Conservation (phyloP, 805 yeast genomes). For the Wickerhamiella qilinensis region DNA sequence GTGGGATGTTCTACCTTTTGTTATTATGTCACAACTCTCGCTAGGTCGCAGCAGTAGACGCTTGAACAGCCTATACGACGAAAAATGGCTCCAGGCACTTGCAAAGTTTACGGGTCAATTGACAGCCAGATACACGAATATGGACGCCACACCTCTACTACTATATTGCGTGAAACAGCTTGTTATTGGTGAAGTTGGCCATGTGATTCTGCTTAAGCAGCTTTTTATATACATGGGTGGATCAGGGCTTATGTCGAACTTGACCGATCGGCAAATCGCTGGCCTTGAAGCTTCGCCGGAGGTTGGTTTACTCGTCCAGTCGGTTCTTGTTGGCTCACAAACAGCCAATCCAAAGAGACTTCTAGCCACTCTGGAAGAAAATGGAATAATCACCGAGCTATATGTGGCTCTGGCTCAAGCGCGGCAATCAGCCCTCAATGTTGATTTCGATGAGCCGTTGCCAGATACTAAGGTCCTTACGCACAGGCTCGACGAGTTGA, state of each 20-base stretch:
- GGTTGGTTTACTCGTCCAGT: slow-evolving; percentile 29
- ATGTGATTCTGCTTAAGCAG: slow-evolving; percentile 41
- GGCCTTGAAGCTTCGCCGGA: slow-evolving; percentile 32
- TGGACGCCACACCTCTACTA: slow-evolving; percentile 50
- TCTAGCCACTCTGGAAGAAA: slow-evolving; percentile 28
- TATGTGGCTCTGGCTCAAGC: background rate
- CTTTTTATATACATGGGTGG: slow-evolving; percentile 56
- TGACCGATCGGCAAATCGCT: slow-evolving; percentile 44
- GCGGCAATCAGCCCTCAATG: background rate
- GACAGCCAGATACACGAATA: slow-evolving; percentile 34
- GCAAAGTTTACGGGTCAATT: slow-evolving; percentile 65
- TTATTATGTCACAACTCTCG: slow-evolving; percentile 53
- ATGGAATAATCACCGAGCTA: slow-evolving; percentile 22
- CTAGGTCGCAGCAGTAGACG: slow-evolving; percentile 53
- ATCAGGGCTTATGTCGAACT: slow-evolving; percentile 44
- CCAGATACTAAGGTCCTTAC: slow-evolving; percentile 58
- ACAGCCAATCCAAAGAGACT: slow-evolving; percentile 21
- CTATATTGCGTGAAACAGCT: slow-evolving; percentile 45
- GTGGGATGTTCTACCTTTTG: slow-evolving; percentile 73
- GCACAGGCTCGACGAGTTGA: slow-evolving; percentile 54
- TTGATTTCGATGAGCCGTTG: slow-evolving; percentile 14
- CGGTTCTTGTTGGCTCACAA: background rate
- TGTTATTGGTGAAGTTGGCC: slow-evolving; percentile 40
- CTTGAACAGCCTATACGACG: slow-evolving; percentile 62
- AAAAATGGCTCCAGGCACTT: slow-evolving; percentile 71